Conservation (phyloP, 148 eudicot genomes). For the Spergularia bocconei region DNA sequence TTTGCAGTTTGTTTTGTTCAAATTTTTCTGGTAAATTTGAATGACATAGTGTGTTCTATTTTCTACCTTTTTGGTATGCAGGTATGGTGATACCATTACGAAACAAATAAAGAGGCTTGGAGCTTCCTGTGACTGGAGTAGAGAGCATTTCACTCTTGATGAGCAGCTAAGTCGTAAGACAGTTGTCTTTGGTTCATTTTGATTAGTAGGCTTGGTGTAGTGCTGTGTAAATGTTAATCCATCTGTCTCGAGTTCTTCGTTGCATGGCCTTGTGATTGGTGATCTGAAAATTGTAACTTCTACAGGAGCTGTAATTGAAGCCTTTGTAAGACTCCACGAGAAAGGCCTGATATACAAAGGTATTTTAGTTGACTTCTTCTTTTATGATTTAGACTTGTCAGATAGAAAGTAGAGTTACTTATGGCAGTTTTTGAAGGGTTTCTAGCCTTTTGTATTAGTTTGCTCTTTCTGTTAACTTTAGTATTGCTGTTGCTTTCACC, state of each 20-base stretch:
- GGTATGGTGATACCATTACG: conserved; percentile 97
- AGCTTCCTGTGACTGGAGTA: conserved; percentile 98
- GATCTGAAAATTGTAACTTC: conserved; percentile 12
- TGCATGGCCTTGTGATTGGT: conserved; percentile 2
- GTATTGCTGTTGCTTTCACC: background rate
- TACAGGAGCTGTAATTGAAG: conserved; percentile 95
- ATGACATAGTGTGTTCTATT: background rate
- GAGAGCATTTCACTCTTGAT: conserved; percentile 96
- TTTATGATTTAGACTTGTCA: background rate
- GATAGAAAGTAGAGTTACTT: background rate
- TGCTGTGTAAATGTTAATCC: background rate
- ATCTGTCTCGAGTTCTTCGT: too few relatives aligned
- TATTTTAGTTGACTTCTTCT: conserved; percentile 20
- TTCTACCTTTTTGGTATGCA: conserved; percentile 28
- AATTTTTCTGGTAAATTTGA: background rate
- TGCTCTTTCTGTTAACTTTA: background rate
- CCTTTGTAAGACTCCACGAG: conserved; percentile 95
- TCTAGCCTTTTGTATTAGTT: background rate
- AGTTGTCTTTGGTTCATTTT: conserved; percentile 33
- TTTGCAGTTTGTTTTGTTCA: background rate
- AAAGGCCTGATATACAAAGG: conserved; percentile 98
- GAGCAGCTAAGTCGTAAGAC: conserved; percentile 98
- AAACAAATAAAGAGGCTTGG: conserved; percentile 98
- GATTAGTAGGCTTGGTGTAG: background rate
- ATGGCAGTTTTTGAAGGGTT: background rate